Base-by-base conservation (phyloP, 2,329 filamentous ascomycete species). In the Trichoderma sp. region DNA sequence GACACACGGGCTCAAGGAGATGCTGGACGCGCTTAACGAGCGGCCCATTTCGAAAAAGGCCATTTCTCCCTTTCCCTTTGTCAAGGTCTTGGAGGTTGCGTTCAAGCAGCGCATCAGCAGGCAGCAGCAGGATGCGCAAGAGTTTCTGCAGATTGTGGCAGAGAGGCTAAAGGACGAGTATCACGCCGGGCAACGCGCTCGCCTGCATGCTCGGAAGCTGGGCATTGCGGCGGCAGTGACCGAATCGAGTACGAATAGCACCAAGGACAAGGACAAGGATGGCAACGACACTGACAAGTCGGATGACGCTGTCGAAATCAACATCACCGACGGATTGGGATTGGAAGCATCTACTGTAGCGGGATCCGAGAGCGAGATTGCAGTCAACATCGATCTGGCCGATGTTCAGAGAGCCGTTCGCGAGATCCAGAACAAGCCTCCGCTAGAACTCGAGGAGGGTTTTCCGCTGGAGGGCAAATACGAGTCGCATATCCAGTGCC, bases 41-140 rank as follows among this genome's bases (percentile, higher is more conserved):
- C 88, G 96, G 67, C 95, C 96, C 2, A 93, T 98, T 76, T 93
- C 95, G 81, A 94, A 91, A 79, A 99, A 98, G 85, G 96, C 94
- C 0, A 97, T 98, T 70, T 94, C 93, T 18, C 94, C 95, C 3
- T 88, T 90, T n/a, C 87, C 88, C 1, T 98, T 99, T 79, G 92
- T 99, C 57, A 86, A 88, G 74, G 91, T 93, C 0, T 85, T 99
- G 66, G 96, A 99, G 83, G 85, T 86, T 34, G 94, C 95, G 0
- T 99, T 98, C 79, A 90, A 90, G 71, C 95, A 97, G 77, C 90
- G 93, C 76, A 97, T 99, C 76, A 98, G 93, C 79, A 88, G 95
- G 69, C 94, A 96, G 79, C 96, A 99, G 82, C 96, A 99, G 82
- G 96, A 99, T 83, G 96, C 96, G 12, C 96, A 99, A 79, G 96